These are phyloP conservation scores for Linderina pennispora DNA, from an alignment of 192 early-diverging fungal genomes.

Conservation along the genomic window DNA sequence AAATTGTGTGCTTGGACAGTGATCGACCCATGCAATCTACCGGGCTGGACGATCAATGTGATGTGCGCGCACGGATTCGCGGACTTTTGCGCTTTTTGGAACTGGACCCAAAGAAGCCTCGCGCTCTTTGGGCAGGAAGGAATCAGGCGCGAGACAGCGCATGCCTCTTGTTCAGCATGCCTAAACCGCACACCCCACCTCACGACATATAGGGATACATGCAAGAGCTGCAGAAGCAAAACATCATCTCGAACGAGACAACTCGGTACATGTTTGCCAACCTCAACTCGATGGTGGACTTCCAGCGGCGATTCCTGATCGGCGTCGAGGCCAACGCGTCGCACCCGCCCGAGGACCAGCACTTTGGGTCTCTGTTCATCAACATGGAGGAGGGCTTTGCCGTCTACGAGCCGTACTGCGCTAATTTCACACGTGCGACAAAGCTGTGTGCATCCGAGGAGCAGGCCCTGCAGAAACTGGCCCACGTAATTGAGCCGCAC, in stretches of 20 bases:
- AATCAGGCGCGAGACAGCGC: too few relatives aligned
- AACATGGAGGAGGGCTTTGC: constrained; percentile 72
- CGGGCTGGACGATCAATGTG: too few relatives aligned
- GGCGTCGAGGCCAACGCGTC: constrained; percentile 76
- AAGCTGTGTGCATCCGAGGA: constrained; percentile 63
- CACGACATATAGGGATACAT: constrained; percentile 71
- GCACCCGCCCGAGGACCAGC: constrained; percentile 69
- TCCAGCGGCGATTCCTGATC: constrained; percentile 91
- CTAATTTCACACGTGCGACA: constrained; percentile 76
- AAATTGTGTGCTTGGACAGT: too few relatives aligned
- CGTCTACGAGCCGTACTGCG: constrained; percentile 91
- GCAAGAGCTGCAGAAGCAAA: constrained; percentile 59
- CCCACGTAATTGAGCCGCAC: constrained; percentile 72
- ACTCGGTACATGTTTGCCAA: constrained; percentile 87
- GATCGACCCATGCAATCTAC: too few relatives aligned
- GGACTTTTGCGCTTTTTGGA: too few relatives aligned
- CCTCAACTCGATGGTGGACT: constrained; percentile 89
- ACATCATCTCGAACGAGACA: constrained; percentile 73
- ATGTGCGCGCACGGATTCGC: too few relatives aligned
- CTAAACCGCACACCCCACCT: too few relatives aligned
- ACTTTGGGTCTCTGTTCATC: constrained; percentile 83
- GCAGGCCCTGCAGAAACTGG: constrained; percentile 56
- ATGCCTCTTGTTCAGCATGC: neutral
- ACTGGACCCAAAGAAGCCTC: too few relatives aligned
- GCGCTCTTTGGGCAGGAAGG: too few relatives aligned